Base-by-base conservation (phyloP, 768 basidiomycete species). In the Tubosaeta sp. region DNA sequence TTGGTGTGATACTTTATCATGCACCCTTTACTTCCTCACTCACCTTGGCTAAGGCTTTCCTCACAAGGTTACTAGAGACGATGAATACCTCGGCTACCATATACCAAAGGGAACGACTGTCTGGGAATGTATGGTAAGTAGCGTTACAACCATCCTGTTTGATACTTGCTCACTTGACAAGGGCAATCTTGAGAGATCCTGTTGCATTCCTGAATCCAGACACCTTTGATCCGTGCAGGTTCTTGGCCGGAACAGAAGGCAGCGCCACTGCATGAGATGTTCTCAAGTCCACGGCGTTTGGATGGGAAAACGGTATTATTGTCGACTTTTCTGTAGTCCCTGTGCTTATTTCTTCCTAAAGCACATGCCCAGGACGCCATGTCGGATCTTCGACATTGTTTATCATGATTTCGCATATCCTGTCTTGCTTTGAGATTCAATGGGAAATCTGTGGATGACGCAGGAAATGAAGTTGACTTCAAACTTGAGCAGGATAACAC, bases 51-150 rank as follows among this genome's bases (percentile, higher is more conserved):
- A 49, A 50, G 78, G 77, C 8, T 39, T 59, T 11, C 59, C 57
- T 25, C 57, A 59, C 19, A 75, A 76, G 53, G 66, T 69, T 13
- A 78, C 73, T 48, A 53, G 59, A 22, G 59, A 55, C 6, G 59
- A 54, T 17, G 55, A 52, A 11, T 55, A 49, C 10, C 48, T 55
- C 5, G 76, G 72, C 2, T 75, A 72, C 51, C 55, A 49, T 9
- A 74, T 80, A 16, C 78, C 78, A 1, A 70, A 73, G 47, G 71
- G 70, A 5, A 60, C 75, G 1, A 72, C 71, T 76, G 7, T 52
- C 73, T 6, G 68, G 71, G 5, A 78, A 76, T 49, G 67, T 72
- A 7, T 78, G 75, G 74, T 71, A 17, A 25, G 48, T 34, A 27
- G 33, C 12, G 17, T 35, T 3, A 12, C 6, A 10, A 17, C n/a